phyloP scores from a whole-genome alignment of 805 yeast species.

The Kockiozyma suomiensis region DNA sequence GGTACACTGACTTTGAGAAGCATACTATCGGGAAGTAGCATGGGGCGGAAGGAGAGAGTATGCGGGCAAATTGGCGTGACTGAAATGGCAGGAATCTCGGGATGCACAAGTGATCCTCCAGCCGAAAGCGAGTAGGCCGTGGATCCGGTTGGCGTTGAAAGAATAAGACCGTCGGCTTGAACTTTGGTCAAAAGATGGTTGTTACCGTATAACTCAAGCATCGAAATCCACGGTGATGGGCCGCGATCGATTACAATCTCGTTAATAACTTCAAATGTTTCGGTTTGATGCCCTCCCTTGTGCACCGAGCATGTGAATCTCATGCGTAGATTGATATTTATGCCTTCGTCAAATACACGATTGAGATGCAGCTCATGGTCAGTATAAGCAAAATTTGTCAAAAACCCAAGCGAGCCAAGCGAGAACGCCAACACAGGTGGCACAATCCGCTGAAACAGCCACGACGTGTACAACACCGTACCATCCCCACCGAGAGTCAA shows the following conservation, averaged over 20 bases:
- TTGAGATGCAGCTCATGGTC: conserved; percentile 63
- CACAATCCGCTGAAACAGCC: conserved; percentile 73
- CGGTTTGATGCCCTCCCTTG: conserved; percentile 45
- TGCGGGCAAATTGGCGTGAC: conserved; percentile 98
- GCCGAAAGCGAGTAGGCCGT: conserved; percentile 94
- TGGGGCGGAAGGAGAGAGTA: conserved; percentile 89
- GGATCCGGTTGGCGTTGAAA: conserved; percentile 95
- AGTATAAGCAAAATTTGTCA: conserved; percentile 73
- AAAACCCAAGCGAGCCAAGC: conserved; percentile 88
- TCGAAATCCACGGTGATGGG: conserved; percentile 88
- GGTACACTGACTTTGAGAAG: conserved; percentile 81
- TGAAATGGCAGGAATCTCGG: conserved; percentile 87
- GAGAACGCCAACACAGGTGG: conserved; percentile 80
- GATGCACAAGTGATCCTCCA: conserved; percentile 93
- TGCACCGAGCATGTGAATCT: conserved; percentile 80
- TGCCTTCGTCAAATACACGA: conserved; percentile 67
- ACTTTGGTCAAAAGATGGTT: conserved; percentile 82
- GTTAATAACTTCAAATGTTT: conserved; percentile 68
- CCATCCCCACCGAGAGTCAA: conserved; percentile 97
- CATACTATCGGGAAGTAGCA: conserved; percentile 92
- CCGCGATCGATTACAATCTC: conserved; percentile 93
- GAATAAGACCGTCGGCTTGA: conserved; percentile 90
- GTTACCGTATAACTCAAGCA: conserved; percentile 87
- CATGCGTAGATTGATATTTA: conserved; percentile 79
- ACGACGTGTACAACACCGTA: conserved; percentile 85